Base-by-base conservation (phyloP, 768 basidiomycete genomes). In the Candolleomyces aberdarensis region DNA sequence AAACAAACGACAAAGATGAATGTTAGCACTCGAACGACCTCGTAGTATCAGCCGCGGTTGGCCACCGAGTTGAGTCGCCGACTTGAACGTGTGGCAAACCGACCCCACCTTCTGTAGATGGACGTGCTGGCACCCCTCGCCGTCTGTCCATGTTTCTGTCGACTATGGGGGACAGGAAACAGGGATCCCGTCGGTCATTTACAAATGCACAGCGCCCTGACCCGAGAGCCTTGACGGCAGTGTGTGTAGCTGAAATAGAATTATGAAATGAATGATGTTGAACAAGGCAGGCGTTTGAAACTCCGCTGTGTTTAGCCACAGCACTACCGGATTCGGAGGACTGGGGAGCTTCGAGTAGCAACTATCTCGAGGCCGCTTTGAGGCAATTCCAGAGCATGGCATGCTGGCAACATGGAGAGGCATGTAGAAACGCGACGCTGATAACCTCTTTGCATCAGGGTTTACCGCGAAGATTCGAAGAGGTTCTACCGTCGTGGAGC, bases 401-500 rank as follows among this genome's bases (percentile, higher is more conserved):
- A 66, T 76, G 78, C 5, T 95, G 93, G 93, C 76, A 91, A 26
- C 1, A 26, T 26, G 26, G 26, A 26, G 26, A 26, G 26, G 26
- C 26, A 26, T 26, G 62, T 77, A 77, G 65, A 74, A 83, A 66
- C 76, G 88, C 66, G 71, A 83, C 36, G 84, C 94, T 3, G 80
- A 83, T 32, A 76, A 78, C n/a, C 75, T 93, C 13, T 93, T 85
- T 70, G 75, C 79, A 5, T 76, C 78, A 2, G 60, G 60, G 20
- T 87, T 91, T 64, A 79, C 81, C 20, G 56, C 74, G 83, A 87
- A 69, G 67, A 69, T 10, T 70, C 86, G 0, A 81, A 82, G 65
- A 75, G 80, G 55, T 89, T 86, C 62, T 94, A 93, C 73, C 90
- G 91, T 1, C 80, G 88, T 36, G 93, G 89, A 89, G 92, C 89